Evolutionary conservation across 805 yeast genomes (phyloP).

Genomic region (Isabelozyma rhagii): DNA sequence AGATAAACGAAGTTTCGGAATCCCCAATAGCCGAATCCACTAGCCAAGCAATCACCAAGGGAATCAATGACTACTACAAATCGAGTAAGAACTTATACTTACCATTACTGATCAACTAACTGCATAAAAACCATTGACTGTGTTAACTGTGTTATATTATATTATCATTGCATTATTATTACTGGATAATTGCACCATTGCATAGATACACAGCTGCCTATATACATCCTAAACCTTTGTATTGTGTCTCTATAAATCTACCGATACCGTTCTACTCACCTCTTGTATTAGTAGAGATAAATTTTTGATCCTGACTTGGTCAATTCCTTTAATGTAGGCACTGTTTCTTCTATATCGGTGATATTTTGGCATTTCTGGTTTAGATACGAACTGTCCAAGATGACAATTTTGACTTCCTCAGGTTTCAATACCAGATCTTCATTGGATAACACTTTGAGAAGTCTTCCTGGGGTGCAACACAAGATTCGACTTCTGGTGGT

Average conservation of each 20-base stretch:
- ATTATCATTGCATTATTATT: background rate
- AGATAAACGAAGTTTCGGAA: constrained; percentile 9
- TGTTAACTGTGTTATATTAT: too few species aligned
- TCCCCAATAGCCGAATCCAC: constrained; percentile 1
- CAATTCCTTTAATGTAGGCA: constrained; percentile 37
- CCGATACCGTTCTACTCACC: background rate
- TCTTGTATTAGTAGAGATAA: constrained; percentile 42
- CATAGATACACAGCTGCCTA: background rate
- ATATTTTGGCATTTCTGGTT: constrained; percentile 59
- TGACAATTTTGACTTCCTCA: constrained; percentile 48
- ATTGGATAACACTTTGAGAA: constrained; percentile 44
- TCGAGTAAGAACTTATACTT: constrained; percentile 21
- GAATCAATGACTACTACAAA: constrained; percentile 25
- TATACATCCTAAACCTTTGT: background rate
- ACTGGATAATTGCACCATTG: too few species aligned
- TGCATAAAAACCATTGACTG: background rate
- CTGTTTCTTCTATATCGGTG: constrained; percentile 55
- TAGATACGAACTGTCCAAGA: constrained; percentile 59
- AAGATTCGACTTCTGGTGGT: constrained; percentile 48
- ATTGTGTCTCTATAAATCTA: background rate
- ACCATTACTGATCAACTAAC: constrained; percentile 17
- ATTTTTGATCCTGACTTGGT: constrained; percentile 44
- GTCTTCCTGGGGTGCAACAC: constrained; percentile 64
- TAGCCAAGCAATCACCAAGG: constrained; percentile 14
- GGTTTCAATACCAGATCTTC: constrained; percentile 39